These are phyloP conservation scores for Rhodotorula toruloides DNA, from an alignment of 768 basidiomycete genomes.

Conservation along the genomic window DNA sequence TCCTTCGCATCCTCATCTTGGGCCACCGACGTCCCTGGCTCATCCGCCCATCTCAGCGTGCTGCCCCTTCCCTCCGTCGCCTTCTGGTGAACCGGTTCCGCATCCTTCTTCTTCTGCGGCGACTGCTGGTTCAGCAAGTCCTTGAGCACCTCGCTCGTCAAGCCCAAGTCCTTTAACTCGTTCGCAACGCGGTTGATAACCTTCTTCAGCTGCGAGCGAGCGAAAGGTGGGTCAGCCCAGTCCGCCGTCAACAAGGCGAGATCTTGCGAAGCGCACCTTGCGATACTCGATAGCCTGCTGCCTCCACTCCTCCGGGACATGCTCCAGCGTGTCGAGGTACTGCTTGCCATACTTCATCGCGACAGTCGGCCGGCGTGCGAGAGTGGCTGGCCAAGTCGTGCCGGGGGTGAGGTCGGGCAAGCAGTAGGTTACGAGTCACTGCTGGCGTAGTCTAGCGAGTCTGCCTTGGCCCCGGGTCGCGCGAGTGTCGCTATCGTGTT, in stretches of 20 bases:
- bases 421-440: too few relatives aligned
- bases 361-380: not conserved
- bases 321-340: slow-evolving; percentile 49
- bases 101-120: not conserved
- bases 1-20: slow-evolving; percentile 2
- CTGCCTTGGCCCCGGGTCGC: too few relatives aligned
- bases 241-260: too few relatives aligned
- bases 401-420: too few relatives aligned
- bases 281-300: slow-evolving; percentile 79
- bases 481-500: too few relatives aligned
- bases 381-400: too few relatives aligned
- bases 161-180: slow-evolving; percentile 69
- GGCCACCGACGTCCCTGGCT: not conserved
- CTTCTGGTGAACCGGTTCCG: not conserved
- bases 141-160: slow-evolving; percentile 51
- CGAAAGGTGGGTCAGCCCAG: not conserved
- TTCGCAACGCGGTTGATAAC: slow-evolving; percentile 74
- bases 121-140: slow-evolving; percentile 44
- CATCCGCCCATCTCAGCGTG: not conserved
- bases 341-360: slow-evolving; percentile 50
- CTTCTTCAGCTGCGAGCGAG: slow-evolving; percentile 67
- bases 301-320: slow-evolving; percentile 69
- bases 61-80: too few relatives aligned
- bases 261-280: slow-evolving; percentile 52
- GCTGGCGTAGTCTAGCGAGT: too few relatives aligned